Percentiles rank a stretch among this genome's conserved stretches.
These are phyloP conservation scores for Stagonosporopsis rhizophila DNA, from an alignment of 2,329 filamentous ascomycete species.

Conservation along the genomic window DNA sequence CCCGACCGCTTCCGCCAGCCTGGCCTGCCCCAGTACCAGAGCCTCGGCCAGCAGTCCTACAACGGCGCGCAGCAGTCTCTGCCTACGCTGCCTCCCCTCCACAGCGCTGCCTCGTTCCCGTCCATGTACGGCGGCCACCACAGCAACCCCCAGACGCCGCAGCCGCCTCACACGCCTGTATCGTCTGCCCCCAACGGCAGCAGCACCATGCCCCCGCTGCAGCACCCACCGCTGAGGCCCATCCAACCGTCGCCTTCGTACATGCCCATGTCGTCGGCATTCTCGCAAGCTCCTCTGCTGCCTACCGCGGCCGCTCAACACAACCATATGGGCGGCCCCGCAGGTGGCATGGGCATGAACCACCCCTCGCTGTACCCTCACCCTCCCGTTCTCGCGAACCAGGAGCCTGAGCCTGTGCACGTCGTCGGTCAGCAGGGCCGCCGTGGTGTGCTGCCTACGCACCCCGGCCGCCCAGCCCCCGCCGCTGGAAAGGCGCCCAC, in stretches of 20 bases:
- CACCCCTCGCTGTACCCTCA: conserved; percentile 49
- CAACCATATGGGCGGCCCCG: conserved; percentile 46
- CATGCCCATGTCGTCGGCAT: conserved; percentile 43
- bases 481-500: conserved; percentile 81
- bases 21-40: conserved; percentile 44
- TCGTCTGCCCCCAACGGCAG: conserved; percentile 40
- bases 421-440: conserved; percentile 95
- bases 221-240: conserved; percentile 48
- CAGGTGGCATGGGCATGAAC: conserved; percentile 46
- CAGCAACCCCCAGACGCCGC: conserved; percentile 49
- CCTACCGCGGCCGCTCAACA: conserved; percentile 45
- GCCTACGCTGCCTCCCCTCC: conserved; percentile 47
- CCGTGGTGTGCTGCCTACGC: conserved; percentile 88
- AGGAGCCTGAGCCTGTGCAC: conserved; percentile 74
- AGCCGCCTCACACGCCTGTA: conserved; percentile 48
- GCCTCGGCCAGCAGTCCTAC: conserved; percentile 42
- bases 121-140: conserved; percentile 45
- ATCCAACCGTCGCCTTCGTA: conserved; percentile 48
- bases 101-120: conserved; percentile 39
- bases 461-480: conserved; percentile 82
- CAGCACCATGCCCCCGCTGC: conserved; percentile 45
- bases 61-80: conserved; percentile 39
- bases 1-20: conserved; percentile 47
- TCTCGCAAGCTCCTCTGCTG: conserved; percentile 45
- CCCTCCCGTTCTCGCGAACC: conserved; percentile 47